Evolutionary conservation across 2,329 filamentous ascomycete genomes (phyloP).

Genomic region (Lojkania enalia): DNA sequence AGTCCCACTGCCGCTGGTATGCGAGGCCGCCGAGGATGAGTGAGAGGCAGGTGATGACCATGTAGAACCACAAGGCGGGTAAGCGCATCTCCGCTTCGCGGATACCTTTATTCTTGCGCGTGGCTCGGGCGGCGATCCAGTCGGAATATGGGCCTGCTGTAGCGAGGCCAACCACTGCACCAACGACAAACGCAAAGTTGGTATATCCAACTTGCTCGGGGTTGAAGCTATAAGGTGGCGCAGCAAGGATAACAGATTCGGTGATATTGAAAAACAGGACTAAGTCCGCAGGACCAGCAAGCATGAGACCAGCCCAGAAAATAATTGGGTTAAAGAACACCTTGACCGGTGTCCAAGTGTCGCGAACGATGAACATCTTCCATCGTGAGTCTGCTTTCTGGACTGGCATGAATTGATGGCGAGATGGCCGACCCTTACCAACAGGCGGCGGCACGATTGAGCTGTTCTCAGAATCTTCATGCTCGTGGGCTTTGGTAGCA

Average conservation of each 20-base stretch:
- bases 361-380: slow-evolving; percentile 47
- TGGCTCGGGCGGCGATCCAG: slow-evolving; percentile 59
- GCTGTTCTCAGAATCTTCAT: slow-evolving; percentile 29
- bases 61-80: slow-evolving; percentile 50
- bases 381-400: slow-evolving; percentile 45
- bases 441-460: slow-evolving; percentile 20
- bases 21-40: slow-evolving; percentile 54
- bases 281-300: slow-evolving; percentile 44
- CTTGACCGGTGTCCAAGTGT: slow-evolving; percentile 46
- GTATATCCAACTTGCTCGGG: slow-evolving; percentile 53
- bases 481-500: slow-evolving; percentile 11
- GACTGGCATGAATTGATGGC: slow-evolving; percentile 44
- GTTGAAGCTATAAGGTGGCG: slow-evolving; percentile 52
- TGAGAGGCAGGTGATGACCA: slow-evolving; percentile 55
- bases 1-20: slow-evolving; percentile 54
- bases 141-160: slow-evolving; percentile 61
- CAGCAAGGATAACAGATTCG: slow-evolving; percentile 52
- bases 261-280: slow-evolving; percentile 57
- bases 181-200: slow-evolving; percentile 53
- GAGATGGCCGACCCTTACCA: slow-evolving; percentile 45
- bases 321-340: slow-evolving; percentile 53
- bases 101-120: slow-evolving; percentile 57
- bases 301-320: slow-evolving; percentile 40
- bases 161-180: slow-evolving; percentile 57
- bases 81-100: slow-evolving; percentile 63